phyloP scores from a whole-genome alignment of 2,329 filamentous ascomycete genomes.

The Ophiocordyceps sinensis region DNA sequence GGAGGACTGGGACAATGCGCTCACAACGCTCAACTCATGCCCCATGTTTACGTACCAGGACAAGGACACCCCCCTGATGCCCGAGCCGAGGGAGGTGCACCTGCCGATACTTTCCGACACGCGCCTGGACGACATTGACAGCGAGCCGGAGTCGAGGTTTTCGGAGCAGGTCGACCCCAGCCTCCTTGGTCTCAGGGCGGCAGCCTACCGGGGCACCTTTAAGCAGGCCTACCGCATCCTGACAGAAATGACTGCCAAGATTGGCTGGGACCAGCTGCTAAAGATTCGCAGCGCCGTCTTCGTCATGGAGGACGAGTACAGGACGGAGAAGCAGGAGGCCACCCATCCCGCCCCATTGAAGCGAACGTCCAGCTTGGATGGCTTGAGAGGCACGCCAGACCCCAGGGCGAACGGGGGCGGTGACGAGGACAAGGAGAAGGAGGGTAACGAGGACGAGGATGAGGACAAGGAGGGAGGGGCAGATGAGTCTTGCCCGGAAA shows the following conservation, averaged over 20 bases:
- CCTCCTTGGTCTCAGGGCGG: constrained; percentile 70
- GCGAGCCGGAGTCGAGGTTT: constrained; percentile 68
- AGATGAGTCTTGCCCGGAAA: neutral
- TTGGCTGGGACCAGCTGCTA: constrained; percentile 92
- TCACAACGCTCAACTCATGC: constrained; percentile 92
- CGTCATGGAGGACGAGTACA: constrained; percentile 98
- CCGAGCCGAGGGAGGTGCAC: constrained; percentile 75
- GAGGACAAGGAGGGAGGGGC: neutral
- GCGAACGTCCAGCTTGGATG: constrained; percentile 67
- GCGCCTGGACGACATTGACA: constrained; percentile 89
- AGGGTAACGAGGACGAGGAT: too few species aligned
- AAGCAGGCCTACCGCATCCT: constrained; percentile 86
- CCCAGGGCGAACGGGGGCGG: constrained; percentile 30
- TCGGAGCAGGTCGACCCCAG: constrained; percentile 79
- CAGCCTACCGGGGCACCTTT: constrained; percentile 88
- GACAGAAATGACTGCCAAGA: constrained; percentile 90
- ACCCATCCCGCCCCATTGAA: constrained; percentile 32
- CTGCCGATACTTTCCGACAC: constrained; percentile 81
- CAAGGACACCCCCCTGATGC: constrained; percentile 90
- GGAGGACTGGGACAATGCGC: constrained; percentile 92
- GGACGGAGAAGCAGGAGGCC: constrained; percentile 64
- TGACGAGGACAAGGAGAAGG: constrained; percentile 5
- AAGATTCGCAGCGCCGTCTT: constrained; percentile 95
- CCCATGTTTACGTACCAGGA: constrained; percentile 99
- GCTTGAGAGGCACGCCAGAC: constrained; percentile 56